phyloP scores from a whole-genome alignment of 2,329 filamentous ascomycete species.

The Aspergillus chevalieri region DNA sequence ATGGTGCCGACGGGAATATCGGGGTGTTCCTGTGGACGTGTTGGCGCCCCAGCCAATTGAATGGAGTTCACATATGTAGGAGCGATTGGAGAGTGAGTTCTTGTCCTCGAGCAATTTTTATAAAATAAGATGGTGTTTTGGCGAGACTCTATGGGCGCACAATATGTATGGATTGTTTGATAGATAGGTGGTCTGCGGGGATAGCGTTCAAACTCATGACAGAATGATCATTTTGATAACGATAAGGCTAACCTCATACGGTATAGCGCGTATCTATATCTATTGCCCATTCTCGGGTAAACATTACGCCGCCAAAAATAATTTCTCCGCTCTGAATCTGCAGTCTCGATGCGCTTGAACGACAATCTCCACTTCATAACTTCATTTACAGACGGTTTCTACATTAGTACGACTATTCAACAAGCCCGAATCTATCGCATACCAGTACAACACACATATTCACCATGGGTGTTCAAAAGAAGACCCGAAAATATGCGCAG shows the following conservation, averaged over 20 bases:
- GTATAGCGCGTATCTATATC: not conserved
- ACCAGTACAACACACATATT: not conserved
- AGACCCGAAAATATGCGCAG: constrained; percentile 82
- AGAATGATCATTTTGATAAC: not conserved
- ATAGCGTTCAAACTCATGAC: not conserved
- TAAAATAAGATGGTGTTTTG: not conserved
- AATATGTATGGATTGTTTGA: not conserved
- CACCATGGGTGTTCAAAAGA: constrained; percentile 82
- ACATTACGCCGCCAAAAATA: not conserved
- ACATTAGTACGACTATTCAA: not conserved
- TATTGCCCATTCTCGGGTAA: not conserved
- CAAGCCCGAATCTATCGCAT: not conserved
- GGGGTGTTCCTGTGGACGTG: not conserved
- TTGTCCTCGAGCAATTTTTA: not conserved
- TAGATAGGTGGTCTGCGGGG: not conserved
- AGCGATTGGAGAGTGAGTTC: not conserved
- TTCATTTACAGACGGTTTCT: not conserved
- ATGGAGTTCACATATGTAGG: not conserved
- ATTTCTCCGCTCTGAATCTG: not conserved
- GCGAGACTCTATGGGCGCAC: not conserved
- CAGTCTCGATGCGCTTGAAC: not conserved
- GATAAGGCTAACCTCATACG: not conserved
- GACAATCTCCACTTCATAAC: not conserved
- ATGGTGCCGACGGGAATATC: not conserved
- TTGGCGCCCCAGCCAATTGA: not conserved